Base-by-base conservation (phyloP, 176 grass and related monocot species). In the Aechmea fasciata region DNA sequence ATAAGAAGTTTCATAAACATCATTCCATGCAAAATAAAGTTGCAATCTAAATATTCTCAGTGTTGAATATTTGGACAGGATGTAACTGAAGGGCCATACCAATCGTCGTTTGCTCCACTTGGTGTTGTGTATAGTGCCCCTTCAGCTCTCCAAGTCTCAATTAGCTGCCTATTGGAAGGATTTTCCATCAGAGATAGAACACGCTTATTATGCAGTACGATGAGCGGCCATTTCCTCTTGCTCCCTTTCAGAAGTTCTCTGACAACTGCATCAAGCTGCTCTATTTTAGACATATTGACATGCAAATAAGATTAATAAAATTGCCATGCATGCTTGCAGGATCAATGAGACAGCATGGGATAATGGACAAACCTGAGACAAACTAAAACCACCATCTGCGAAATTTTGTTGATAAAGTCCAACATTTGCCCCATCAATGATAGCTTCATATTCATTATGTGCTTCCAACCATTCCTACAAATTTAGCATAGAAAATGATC, bases 341-440 rank as follows among this genome's bases (percentile, higher is more conserved):
- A 80, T 83, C 71, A 83, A 50, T 13, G 69, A 0, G 66, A 23
- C 64, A 64, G 13, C 52, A 65, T 57, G 65, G 71, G 33, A 74
- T 73, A 76, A 51, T n/a, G 33, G 68, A 83, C 76, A 63, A 65
- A 91, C 92, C 92, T 96, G 92, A 78, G 77, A 80, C 13, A 96
- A 70, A 73, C 83, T 85, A 70, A 96, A 96, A 78, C 88, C 83
- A 0, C 92, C 92, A 10, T 89, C 83, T 1, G 92, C 72, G 71
- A 96, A 96, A 82, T 96, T 96, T 66, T 96, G 92, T 68, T 96
- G 92, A 77, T 92, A 92, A 63, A 96, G 81, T 76, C 77, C 92
- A 73, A 96, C 80, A 71, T 96, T 91, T 72, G 92, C 92, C 72
- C 81, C 88, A 48, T 96, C 88, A 0, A 96, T 85, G 83, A 96